A percentile compares a stretch with the other conserved stretches of the same genome.
Evolutionary conservation across 345 rosid genomes (phyloP).

Genomic region (Heritiera fomes): DNA sequence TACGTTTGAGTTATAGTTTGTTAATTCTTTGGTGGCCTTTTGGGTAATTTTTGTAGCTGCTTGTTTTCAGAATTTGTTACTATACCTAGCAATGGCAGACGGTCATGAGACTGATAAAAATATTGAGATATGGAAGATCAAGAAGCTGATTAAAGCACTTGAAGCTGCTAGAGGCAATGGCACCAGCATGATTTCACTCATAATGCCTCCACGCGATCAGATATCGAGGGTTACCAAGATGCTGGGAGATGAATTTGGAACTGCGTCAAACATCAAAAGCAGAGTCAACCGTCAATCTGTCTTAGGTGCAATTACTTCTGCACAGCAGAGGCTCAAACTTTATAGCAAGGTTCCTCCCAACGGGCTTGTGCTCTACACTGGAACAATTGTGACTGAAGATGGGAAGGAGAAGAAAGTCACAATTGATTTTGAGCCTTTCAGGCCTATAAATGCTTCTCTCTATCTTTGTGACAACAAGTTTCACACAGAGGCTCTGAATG

Average conservation of each 20-base stretch:
- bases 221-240: constrained; percentile 63
- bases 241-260: constrained; percentile 76
- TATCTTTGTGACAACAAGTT: constrained; percentile 78
- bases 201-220: constrained; percentile 78
- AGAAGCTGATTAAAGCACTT: constrained; percentile 63
- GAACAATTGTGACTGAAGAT: constrained; percentile 62
- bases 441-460: constrained; percentile 66
- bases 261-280: constrained; percentile 75
- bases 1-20: background rate
- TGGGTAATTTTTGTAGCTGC: background rate
- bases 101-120: constrained; percentile 58
- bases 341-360: constrained; percentile 68
- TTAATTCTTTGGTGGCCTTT: background rate
- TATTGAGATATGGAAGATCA: constrained; percentile 74
- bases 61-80: background rate
- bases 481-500: constrained; percentile 68
- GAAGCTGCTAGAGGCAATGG: constrained; percentile 78
- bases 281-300: constrained; percentile 78
- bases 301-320: constrained; percentile 67
- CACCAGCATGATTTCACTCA: constrained; percentile 78
- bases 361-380: constrained; percentile 72
- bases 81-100: constrained; percentile 41
- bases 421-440: constrained; percentile 71
- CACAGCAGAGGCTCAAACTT: constrained; percentile 74
- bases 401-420: constrained; percentile 82